Base-by-base conservation (phyloP, 805 yeast genomes). In the Ogataea naganishii region DNA sequence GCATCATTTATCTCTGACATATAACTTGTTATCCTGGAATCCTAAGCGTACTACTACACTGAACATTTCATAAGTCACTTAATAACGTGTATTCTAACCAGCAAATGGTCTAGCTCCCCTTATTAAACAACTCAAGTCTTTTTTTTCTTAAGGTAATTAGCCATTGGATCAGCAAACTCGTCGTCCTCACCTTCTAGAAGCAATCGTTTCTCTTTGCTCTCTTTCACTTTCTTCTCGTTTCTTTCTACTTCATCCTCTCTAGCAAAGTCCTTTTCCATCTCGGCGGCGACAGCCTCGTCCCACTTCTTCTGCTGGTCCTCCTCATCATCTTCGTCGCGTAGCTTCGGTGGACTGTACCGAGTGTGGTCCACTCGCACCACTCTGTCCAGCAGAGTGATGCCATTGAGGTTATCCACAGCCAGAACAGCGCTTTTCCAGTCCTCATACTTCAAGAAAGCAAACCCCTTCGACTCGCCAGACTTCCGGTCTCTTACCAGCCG, bases 401-500 rank as follows among this genome's bases (percentile, higher is more conserved):
- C 95, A 48, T 84, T 83, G 38, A 89, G 62, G 49, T 89, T 89
- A 53, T 89, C 97, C 3, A 89, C 77, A 0, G 96, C 95, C 17
- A 89, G 59, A 0, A 84, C 69, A 13, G 94, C 75, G 2, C 94
- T 80, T 29, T 80, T 60, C 53, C 76, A 83, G 42, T 82, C 84
- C 41, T 80, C 89, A 45, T 83, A 89, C 51, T 84, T 82, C 40
- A 89, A 52, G 57, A 76, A 86, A 4, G 80, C 92, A 61, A 78
- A 83, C 6, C 95, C 92, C 32, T 66, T 64, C 2, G 84, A 73
- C 32, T 68, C 67, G 3, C 85, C 84, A 0, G 80, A 66, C 3
- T 63, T 69, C 34, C 60, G 62, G 45, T 84, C 89, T 34, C 89
- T 66, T 16, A 72, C 68, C 30, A 88, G 58, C 30, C 77, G 72